These are phyloP conservation scores for Coffea humblotiana DNA, from an alignment of 305 asterid species.

Conservation along the genomic window DNA sequence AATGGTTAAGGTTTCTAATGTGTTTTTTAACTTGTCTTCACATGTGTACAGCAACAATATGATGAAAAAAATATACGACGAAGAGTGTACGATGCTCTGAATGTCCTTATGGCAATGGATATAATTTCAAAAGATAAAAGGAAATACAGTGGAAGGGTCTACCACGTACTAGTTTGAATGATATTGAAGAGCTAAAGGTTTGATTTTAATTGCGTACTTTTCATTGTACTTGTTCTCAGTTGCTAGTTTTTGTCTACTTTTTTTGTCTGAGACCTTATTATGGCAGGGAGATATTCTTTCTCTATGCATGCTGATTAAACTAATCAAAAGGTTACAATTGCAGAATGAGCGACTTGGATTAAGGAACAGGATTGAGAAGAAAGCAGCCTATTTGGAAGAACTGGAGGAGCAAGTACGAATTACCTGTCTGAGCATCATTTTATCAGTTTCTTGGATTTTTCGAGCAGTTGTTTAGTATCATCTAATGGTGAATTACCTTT, in stretches of 20 bases:
- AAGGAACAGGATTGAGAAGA: conserved; percentile 77
- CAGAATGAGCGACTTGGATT: conserved; percentile 77
- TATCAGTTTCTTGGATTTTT: conserved; percentile 13
- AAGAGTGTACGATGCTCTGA: conserved; percentile 93
- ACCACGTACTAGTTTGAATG: conserved; percentile 80
- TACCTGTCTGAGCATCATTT: conserved; percentile 3
- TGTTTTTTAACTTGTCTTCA: conserved; percentile 12
- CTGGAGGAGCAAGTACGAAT: conserved; percentile 84
- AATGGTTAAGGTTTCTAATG: conserved; percentile 13
- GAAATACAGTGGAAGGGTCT: conserved; percentile 98
- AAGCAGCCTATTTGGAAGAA: conserved; percentile 86
- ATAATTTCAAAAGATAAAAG: conserved; percentile 95
- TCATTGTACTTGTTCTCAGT: conserved; percentile 5
- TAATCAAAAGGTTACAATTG: conserved; percentile 22
- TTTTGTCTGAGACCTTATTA: background rate
- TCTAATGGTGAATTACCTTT: background rate
- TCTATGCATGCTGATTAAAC: background rate
- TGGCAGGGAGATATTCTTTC: background rate
- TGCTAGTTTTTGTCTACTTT: conserved; percentile 4
- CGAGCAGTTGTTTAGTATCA: background rate
- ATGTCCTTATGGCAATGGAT: conserved; percentile 99
- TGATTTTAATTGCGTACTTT: conserved; percentile 16
- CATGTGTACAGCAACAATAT: conserved; percentile 76
- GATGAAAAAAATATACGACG: conserved; percentile 98
- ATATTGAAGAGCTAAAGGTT: conserved; percentile 91